Evolutionary conservation across 305 asterid genomes (phyloP).

Genomic region (Solanum hybrid): DNA sequence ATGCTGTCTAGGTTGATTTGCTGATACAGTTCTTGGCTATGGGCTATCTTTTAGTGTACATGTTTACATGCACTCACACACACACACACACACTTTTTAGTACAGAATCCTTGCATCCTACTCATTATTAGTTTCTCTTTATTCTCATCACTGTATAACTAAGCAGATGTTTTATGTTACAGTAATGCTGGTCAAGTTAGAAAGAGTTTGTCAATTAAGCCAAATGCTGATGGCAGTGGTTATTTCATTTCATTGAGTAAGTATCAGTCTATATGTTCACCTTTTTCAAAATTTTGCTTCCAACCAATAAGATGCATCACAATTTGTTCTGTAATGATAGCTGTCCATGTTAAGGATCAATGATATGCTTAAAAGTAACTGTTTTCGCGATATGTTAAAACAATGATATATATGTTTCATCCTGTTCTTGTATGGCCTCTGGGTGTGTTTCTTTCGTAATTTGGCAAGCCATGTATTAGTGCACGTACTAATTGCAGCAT

Average conservation of each 20-base stretch:
- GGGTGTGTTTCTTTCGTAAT: not conserved
- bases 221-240: constrained; percentile 71
- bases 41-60: not conserved
- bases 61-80: not conserved
- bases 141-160: not conserved
- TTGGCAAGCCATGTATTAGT: not conserved
- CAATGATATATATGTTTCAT: not conserved
- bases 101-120: not conserved
- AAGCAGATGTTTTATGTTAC: constrained; percentile 12
- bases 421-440: not conserved
- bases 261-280: constrained; percentile 9
- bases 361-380: not conserved
- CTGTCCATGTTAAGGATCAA: not conserved
- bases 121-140: not conserved
- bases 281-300: not conserved
- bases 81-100: not conserved
- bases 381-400: not conserved
- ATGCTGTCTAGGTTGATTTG: constrained; percentile 64
- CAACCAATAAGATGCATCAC: not conserved
- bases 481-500: not conserved
- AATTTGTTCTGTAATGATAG: not conserved
- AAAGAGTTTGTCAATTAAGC: constrained; percentile 71
- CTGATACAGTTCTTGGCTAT: not conserved
- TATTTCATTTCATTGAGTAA: constrained; percentile 71
- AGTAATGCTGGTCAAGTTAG: constrained; percentile 93